A percentile compares a stretch with the other conserved stretches of the same genome.
These are phyloP conservation scores for Taphrina communis DNA, from an alignment of 1,139 yeast species.

Conservation along the genomic window DNA sequence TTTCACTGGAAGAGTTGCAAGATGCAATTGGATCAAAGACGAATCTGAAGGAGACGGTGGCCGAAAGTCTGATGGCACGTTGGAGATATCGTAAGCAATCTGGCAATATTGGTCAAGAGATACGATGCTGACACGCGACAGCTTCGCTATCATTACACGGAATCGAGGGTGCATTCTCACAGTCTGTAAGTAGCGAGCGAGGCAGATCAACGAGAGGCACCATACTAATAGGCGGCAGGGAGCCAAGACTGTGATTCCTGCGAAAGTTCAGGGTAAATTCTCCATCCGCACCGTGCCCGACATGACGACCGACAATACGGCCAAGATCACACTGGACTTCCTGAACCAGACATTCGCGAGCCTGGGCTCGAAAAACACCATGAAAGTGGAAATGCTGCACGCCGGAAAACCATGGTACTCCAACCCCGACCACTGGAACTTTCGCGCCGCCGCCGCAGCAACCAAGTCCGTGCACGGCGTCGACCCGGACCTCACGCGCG, in stretches of 20 bases:
- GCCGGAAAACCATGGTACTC: slow-evolving; percentile 97
- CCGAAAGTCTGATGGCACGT: slow-evolving; percentile 92
- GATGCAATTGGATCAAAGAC: slow-evolving; percentile 88
- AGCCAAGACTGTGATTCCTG: slow-evolving; percentile 97
- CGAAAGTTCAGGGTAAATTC: slow-evolving; percentile 90
- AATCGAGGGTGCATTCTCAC: slow-evolving; percentile 91
- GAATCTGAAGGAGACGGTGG: slow-evolving; percentile 73
- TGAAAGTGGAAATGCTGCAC: slow-evolving; percentile 78
- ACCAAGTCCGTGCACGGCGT: slow-evolving; percentile 93
- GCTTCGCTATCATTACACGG: slow-evolving; percentile 94
- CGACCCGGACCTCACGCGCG: slow-evolving; percentile 92
- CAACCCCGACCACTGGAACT: slow-evolving; percentile 89
- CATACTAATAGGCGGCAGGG: slow-evolving; percentile 64
- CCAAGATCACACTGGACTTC: slow-evolving; percentile 74
- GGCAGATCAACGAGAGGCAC: no score
- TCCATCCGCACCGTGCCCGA: slow-evolving; percentile 96
- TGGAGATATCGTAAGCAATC: slow-evolving; percentile 65
- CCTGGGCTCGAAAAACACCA: slow-evolving; percentile 75
- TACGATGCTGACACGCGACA: slow-evolving; percentile 55
- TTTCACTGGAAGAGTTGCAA: slow-evolving; percentile 80
- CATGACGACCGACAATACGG: slow-evolving; percentile 79
- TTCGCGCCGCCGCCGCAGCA: slow-evolving; percentile 93
- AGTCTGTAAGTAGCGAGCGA: slow-evolving; percentile 11
- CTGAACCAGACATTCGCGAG: slow-evolving; percentile 68
- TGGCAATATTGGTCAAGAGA: neutral